These are phyloP conservation scores for Trichoderma arundinaceum DNA, from an alignment of 2,329 filamentous ascomycete genomes.

Conservation along the genomic window DNA sequence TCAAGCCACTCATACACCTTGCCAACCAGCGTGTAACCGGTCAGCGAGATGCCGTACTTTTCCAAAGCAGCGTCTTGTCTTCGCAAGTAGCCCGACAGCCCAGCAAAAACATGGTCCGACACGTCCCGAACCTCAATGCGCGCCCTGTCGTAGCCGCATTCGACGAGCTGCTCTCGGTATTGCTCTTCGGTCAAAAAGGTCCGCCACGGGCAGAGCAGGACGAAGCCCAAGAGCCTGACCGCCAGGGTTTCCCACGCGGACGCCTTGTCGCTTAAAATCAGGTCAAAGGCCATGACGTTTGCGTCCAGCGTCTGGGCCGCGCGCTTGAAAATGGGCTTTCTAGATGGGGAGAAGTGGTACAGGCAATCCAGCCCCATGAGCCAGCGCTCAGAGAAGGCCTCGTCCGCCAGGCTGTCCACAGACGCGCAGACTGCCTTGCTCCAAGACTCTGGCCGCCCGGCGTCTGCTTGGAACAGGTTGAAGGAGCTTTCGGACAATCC, in stretches of 20 bases:
- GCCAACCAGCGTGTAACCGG: slow-evolving; percentile 46
- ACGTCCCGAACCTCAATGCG: slow-evolving; percentile 56
- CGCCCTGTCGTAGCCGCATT: slow-evolving; percentile 53
- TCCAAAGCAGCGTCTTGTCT: slow-evolving; percentile 43
- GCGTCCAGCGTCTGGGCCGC: slow-evolving; percentile 51
- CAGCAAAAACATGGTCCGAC: slow-evolving; percentile 58
- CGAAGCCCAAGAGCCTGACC: slow-evolving; percentile 50
- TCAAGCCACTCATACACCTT: slow-evolving; percentile 49
- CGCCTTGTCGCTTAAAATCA: slow-evolving; percentile 49
- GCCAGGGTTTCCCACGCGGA: slow-evolving; percentile 41
- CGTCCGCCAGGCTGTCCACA: slow-evolving; percentile 25
- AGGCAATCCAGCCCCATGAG: slow-evolving; percentile 61
- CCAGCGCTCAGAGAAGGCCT: slow-evolving; percentile 48
- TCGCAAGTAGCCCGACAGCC: slow-evolving; percentile 53
- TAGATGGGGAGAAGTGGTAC: slow-evolving; percentile 62
- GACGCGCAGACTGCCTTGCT: slow-evolving; percentile 35
- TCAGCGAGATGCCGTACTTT: slow-evolving; percentile 46
- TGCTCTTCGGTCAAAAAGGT: slow-evolving; percentile 55
- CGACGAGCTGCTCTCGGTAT: slow-evolving; percentile 53
- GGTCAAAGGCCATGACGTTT: slow-evolving; percentile 61
- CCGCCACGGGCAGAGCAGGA: slow-evolving; percentile 54
- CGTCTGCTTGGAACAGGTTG: slow-evolving; percentile 55
- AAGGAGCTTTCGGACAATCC: slow-evolving; percentile 33
- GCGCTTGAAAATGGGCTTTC: slow-evolving; percentile 52
- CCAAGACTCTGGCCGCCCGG: slow-evolving; percentile 55